phyloP scores from a whole-genome alignment of 1,284 basidiomycete genomes.

The Tranzscheliella williamsii region DNA sequence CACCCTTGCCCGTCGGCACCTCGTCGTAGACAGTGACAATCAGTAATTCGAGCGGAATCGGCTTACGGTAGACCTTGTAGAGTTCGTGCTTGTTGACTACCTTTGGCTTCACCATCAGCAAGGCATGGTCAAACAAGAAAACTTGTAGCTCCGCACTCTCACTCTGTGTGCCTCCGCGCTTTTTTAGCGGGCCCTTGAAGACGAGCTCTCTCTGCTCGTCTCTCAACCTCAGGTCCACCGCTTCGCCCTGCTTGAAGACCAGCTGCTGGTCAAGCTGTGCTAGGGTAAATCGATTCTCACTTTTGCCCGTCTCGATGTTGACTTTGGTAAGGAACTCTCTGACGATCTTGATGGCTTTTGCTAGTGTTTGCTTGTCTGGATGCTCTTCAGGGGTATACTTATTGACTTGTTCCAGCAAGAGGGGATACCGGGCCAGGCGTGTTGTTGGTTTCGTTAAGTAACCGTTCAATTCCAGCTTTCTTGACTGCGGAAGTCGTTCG shows the following conservation, averaged over 20 bases:
- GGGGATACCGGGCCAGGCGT: slow-evolving; percentile 89
- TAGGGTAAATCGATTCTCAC: slow-evolving; percentile 90
- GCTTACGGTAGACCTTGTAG: slow-evolving; percentile 91
- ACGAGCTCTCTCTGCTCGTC: slow-evolving; percentile 89
- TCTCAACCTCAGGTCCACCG: slow-evolving; percentile 80
- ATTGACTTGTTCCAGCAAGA: slow-evolving; percentile 86
- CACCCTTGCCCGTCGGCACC: slow-evolving; percentile 54
- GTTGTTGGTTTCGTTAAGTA: slow-evolving; percentile 97
- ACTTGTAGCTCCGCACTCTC: slow-evolving; percentile 87
- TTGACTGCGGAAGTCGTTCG: slow-evolving; percentile 89
- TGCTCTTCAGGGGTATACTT: slow-evolving; percentile 92
- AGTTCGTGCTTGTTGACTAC: slow-evolving; percentile 85
- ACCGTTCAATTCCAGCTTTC: slow-evolving; percentile 95
- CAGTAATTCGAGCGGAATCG: slow-evolving; percentile 92
- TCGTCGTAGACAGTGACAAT: slow-evolving; percentile 82
- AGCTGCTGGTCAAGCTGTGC: slow-evolving; percentile 86
- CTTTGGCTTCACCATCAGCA: slow-evolving; percentile 91
- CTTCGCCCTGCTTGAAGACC: slow-evolving; percentile 79
- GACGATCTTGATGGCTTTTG: slow-evolving; percentile 78
- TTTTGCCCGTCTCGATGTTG: slow-evolving; percentile 87
- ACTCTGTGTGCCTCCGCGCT: slow-evolving; percentile 73
- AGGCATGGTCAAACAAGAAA: slow-evolving; percentile 94
- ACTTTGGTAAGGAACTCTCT: slow-evolving; percentile 84
- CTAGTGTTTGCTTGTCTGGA: slow-evolving; percentile 79
- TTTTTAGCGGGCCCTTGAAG: slow-evolving; percentile 90